These are phyloP conservation scores for Podospora conica DNA, from an alignment of 495 filamentous ascomycete species.

Conservation along the genomic window DNA sequence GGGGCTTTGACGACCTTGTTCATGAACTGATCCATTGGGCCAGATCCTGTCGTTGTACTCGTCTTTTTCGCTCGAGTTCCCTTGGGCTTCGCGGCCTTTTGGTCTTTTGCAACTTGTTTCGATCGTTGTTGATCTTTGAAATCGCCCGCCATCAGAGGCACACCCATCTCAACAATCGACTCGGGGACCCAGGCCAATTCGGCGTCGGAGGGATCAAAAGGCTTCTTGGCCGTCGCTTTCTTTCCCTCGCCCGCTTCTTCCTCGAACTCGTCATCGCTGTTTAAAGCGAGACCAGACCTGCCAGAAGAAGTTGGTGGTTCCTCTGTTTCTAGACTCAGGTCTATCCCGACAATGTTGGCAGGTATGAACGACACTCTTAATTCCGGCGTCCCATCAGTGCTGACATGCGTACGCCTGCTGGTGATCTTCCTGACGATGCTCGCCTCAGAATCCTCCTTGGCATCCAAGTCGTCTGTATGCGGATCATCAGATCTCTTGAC, in stretches of 20 bases:
- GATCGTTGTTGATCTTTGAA: constrained; percentile 63
- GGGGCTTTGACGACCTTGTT: neutral
- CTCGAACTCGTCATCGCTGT: constrained; percentile 51
- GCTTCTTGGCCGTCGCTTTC: constrained; percentile 41
- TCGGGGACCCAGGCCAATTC: constrained; percentile 71
- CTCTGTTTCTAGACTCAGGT: constrained; percentile 62
- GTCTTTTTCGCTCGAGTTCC: constrained; percentile 18
- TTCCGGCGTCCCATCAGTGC: constrained; percentile 69
- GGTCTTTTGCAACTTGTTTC: constrained; percentile 30
- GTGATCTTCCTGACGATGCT: constrained; percentile 55
- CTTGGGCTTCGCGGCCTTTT: constrained; percentile 3
- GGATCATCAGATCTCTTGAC: constrained; percentile 30
- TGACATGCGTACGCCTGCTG: constrained; percentile 59
- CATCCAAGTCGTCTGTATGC: constrained; percentile 35
- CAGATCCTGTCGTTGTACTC: constrained; percentile 13
- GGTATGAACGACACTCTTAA: constrained; percentile 73
- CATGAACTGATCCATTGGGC: neutral
- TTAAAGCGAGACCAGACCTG: constrained; percentile 45
- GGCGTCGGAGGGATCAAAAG: constrained; percentile 64
- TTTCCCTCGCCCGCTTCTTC: constrained; percentile 43
- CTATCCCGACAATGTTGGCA: constrained; percentile 65
- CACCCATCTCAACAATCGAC: constrained; percentile 59
- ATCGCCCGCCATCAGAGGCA: constrained; percentile 64
- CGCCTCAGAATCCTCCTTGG: constrained; percentile 40
- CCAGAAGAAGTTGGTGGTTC: constrained; percentile 44